These are phyloP conservation scores for Boletus vermiculosoides DNA, from an alignment of 768 basidiomycete species.

Conservation along the genomic window DNA sequence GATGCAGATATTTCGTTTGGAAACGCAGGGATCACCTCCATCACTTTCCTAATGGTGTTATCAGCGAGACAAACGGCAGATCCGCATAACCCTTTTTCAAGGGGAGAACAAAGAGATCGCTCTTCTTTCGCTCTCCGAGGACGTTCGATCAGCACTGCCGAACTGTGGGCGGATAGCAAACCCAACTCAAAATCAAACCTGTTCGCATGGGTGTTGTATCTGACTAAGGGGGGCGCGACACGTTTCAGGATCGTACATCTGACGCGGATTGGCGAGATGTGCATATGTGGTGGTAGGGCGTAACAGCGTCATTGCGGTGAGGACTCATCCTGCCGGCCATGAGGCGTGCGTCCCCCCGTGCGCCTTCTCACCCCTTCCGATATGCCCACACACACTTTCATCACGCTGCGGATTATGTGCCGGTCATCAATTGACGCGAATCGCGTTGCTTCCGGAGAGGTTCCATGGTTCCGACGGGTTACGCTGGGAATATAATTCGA, in stretches of 20 bases:
- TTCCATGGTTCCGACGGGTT: not conserved
- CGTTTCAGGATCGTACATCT: slow-evolving; percentile 18
- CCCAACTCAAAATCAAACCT: not conserved
- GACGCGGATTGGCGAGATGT: slow-evolving; percentile 2
- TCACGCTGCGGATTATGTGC: slow-evolving; percentile 3
- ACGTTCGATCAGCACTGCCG: slow-evolving; percentile 4
- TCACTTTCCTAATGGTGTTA: slow-evolving; percentile 23
- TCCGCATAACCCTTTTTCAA: slow-evolving; percentile 3
- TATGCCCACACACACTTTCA: slow-evolving; percentile 1
- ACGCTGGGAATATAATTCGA: slow-evolving; percentile 3
- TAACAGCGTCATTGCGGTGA: slow-evolving; percentile 9
- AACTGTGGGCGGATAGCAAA: slow-evolving; percentile 1
- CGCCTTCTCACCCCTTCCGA: not conserved
- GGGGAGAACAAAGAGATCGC: not conserved
- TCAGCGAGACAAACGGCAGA: slow-evolving; percentile 13
- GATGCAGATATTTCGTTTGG: slow-evolving; percentile 11
- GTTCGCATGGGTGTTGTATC: not conserved
- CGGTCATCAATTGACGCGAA: not conserved
- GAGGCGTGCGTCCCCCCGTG: not conserved
- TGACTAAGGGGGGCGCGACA: slow-evolving; percentile 9
- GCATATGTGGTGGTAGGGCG: slow-evolving; percentile 12
- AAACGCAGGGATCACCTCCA: slow-evolving; percentile 11
- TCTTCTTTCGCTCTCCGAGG: slow-evolving; percentile 19
- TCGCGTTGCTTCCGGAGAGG: not conserved
- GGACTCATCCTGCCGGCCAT: slow-evolving; percentile 7